Evolutionary conservation across 768 basidiomycete genomes (phyloP).

Genomic region (Lactarius deliciosus): DNA sequence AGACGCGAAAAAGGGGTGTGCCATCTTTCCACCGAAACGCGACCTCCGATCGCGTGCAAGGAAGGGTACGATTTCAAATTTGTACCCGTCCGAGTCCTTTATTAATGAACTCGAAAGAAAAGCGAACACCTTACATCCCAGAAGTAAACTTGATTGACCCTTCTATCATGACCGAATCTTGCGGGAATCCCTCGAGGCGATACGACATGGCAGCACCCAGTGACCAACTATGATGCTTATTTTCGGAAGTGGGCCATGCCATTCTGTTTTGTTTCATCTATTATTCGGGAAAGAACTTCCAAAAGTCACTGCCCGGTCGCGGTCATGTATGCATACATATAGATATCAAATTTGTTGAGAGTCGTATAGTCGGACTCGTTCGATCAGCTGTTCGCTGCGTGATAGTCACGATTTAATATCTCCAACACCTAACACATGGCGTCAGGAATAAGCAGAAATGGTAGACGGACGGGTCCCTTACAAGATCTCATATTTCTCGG

Average conservation of each 20-base stretch:
- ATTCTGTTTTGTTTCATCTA: neutral
- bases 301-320: neutral
- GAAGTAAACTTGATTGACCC: neutral
- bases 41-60: too few relatives aligned
- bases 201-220: conserved; percentile 1
- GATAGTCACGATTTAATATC: neutral
- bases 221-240: conserved; percentile 5
- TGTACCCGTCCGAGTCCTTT: neutral
- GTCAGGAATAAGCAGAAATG: conserved; percentile 5
- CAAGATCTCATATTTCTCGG: conserved; percentile 46
- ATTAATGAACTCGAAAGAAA: neutral
- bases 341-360: neutral
- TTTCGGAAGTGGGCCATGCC: neutral
- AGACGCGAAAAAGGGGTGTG: too few relatives aligned
- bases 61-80: too few relatives aligned
- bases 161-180: conserved; percentile 35
- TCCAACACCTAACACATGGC: conserved; percentile 40
- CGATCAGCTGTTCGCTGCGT: neutral
- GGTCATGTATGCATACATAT: neutral
- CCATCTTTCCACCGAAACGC: too few relatives aligned
- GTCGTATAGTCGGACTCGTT: neutral
- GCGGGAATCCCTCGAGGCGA: conserved; percentile 63
- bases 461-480: conserved; percentile 34
- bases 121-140: neutral
- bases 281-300: neutral